phyloP scores from a whole-genome alignment of 2,329 filamentous ascomycete genomes.

The Colletotrichum phormii region DNA sequence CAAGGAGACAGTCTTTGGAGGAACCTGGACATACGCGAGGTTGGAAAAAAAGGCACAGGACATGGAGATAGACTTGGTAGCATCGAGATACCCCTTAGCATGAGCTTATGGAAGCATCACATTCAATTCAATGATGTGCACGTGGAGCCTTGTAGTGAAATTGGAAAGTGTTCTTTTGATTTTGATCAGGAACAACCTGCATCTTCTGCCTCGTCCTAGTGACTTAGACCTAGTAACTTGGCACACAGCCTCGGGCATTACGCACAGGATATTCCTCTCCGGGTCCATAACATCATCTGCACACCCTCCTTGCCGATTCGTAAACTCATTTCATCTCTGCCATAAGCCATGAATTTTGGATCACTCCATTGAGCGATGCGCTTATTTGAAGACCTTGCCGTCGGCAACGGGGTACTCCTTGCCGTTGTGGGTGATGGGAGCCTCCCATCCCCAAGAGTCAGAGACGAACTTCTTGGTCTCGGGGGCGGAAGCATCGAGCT shows the following conservation, averaged over 20 bases:
- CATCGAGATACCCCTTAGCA: conserved; percentile 27
- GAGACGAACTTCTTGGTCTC: conserved; percentile 90
- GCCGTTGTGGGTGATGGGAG: conserved; percentile 80
- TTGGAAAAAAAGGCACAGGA: neutral
- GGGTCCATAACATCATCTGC: conserved; percentile 37
- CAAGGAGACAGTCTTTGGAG: neutral
- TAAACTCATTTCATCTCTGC: conserved; percentile 44
- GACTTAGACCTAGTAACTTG: conserved; percentile 20
- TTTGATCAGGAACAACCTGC: conserved; percentile 34
- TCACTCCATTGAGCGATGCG: conserved; percentile 37
- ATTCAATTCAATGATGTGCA: neutral
- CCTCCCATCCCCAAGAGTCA: conserved; percentile 92
- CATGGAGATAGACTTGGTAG: neutral
- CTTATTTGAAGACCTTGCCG: conserved; percentile 99
- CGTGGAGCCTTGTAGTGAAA: neutral
- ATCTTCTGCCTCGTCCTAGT: conserved; percentile 33
- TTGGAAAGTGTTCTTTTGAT: conserved; percentile 11
- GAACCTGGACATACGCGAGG: neutral
- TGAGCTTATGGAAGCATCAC: neutral
- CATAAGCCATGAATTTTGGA: conserved; percentile 48
- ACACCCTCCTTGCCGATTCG: conserved; percentile 35
- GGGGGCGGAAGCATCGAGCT: conserved; percentile 89
- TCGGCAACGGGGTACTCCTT: conserved; percentile 91
- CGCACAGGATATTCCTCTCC: conserved; percentile 34
- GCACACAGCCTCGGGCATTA: conserved; percentile 35